Base-by-base conservation (phyloP, 1,284 basidiomycete genomes). In the Puccinia coronata region DNA sequence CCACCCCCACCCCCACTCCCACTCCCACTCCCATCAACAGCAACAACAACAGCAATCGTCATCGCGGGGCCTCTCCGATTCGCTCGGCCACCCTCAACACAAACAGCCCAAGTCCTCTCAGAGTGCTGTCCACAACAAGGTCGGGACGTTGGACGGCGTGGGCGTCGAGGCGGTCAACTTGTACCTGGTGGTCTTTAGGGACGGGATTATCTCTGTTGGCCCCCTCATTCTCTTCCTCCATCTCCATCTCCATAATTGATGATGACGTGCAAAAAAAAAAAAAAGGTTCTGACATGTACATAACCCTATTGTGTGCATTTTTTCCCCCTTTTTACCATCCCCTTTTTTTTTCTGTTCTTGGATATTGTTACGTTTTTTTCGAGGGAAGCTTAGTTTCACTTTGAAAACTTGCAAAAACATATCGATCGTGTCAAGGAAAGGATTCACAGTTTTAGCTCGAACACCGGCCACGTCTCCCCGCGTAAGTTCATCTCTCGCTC, bases 331-430 rank as follows among this genome's bases (percentile, higher is more conserved):
- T n/a, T n/a, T n/a, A n/a, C n/a, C n/a, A n/a, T n/a, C n/a, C n/a
- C n/a, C n/a, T n/a, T n/a, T n/a, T n/a, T n/a, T n/a, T n/a, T n/a
- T n/a, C n/a, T n/a, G n/a, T n/a, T n/a, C n/a, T n/a, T n/a, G n/a
- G n/a, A n/a, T n/a, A n/a, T n/a, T n/a, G n/a, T n/a, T n/a, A n/a
- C n/a, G n/a, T n/a, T n/a, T n/a, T n/a, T n/a, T n/a, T n/a, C 20
- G 23, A 9, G 55, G 25, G 51, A 20, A 16, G 51, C 80, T 18
- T 83, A 95, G 93, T 98, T 98, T 86, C 94, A 97, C 87, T 97
- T 93, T 84, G 93, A 93, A 75, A 94, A 98, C 84, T 91, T 97
- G 71, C 91, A 91, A 78, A 94, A 95, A 85, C 95, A 98, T 85
- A 91, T 91, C 0, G 90, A 93, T 82, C 90, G 91, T 25, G 92